These are phyloP conservation scores for Hyparrhenia diplandra DNA, from an alignment of 176 grass and related monocot genomes.

Conservation along the genomic window DNA sequence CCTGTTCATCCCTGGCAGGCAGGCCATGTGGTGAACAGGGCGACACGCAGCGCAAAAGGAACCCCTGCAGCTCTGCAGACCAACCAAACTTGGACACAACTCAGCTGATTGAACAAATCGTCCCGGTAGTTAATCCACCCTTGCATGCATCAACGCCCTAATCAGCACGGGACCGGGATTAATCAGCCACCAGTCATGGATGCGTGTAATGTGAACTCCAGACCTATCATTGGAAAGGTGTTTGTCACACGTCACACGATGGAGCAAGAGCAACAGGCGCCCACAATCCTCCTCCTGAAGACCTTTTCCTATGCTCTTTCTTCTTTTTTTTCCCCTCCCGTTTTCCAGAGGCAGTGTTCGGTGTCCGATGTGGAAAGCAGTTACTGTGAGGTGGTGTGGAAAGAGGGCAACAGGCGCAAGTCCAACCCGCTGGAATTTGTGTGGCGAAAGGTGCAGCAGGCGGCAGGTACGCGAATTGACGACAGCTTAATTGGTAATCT, in stretches of 20 bases:
- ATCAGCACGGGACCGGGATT: slow-evolving; percentile 20
- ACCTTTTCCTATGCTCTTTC: neutral
- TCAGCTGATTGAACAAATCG: neutral
- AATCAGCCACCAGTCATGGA: neutral
- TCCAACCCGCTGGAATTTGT: slow-evolving; percentile 22
- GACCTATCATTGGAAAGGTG: slow-evolving; percentile 29
- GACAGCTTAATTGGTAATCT: too few relatives aligned
- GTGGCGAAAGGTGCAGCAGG: neutral
- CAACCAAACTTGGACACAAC: neutral
- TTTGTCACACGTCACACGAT: too few relatives aligned
- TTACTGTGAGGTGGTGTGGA: neutral
- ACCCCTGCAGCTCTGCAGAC: neutral
- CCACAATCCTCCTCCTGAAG: too few relatives aligned
- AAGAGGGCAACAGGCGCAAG: slow-evolving; percentile 26
- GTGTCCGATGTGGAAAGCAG: slow-evolving; percentile 35
- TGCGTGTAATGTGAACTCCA: neutral
- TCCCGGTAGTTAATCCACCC: neutral
- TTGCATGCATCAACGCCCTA: neutral
- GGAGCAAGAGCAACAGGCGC: too few relatives aligned
- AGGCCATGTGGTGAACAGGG: slow-evolving; percentile 25
- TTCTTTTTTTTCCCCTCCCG: neutral
- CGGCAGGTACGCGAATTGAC: neutral
- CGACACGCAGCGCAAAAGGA: neutral
- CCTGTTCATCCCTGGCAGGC: neutral
- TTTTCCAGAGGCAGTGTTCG: slow-evolving; percentile 1